Conservation (phyloP, 108 stramenopile species). For the Nitzschia sp. region DNA sequence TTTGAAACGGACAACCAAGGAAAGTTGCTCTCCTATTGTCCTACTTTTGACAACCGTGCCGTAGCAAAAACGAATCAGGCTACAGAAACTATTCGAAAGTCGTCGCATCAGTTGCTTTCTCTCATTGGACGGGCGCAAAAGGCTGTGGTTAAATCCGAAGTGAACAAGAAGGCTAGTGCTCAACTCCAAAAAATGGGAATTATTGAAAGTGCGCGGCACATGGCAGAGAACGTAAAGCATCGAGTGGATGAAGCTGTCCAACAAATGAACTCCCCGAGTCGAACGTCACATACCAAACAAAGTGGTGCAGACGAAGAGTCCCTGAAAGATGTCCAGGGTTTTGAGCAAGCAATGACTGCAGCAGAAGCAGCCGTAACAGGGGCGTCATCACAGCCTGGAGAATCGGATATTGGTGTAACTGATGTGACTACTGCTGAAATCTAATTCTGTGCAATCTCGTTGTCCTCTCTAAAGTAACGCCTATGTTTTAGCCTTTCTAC, state of each 20-base stretch:
- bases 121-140: conserved; percentile 58
- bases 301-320: conserved; percentile 15
- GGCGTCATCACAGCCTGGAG: background rate
- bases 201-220: conserved; percentile 38
- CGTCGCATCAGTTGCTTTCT: conserved; percentile 54
- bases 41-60: conserved; percentile 85
- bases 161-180: conserved; percentile 47
- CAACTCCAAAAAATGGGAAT: conserved; percentile 38
- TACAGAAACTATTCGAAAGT: conserved; percentile 69
- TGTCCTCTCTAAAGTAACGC: background rate
- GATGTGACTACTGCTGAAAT: conserved; percentile 12
- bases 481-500: background rate
- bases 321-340: conserved; percentile 22
- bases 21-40: conserved; percentile 77
- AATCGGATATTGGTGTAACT: conserved; percentile 9
- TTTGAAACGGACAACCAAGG: conserved; percentile 88
- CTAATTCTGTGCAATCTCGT: no score
- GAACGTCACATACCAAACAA: background rate
- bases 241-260: conserved; percentile 51
- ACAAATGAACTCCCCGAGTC: conserved; percentile 31
- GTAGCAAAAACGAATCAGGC: conserved; percentile 75
- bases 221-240: conserved; percentile 43
- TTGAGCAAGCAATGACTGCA: conserved; percentile 35
- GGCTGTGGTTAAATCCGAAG: conserved; percentile 56
- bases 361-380: conserved; percentile 28